Evolutionary conservation across 805 yeast genomes (phyloP), one percentile per base, ranked within the genome.

Genomic region (Schizosaccharomyces japonicus): DNA sequence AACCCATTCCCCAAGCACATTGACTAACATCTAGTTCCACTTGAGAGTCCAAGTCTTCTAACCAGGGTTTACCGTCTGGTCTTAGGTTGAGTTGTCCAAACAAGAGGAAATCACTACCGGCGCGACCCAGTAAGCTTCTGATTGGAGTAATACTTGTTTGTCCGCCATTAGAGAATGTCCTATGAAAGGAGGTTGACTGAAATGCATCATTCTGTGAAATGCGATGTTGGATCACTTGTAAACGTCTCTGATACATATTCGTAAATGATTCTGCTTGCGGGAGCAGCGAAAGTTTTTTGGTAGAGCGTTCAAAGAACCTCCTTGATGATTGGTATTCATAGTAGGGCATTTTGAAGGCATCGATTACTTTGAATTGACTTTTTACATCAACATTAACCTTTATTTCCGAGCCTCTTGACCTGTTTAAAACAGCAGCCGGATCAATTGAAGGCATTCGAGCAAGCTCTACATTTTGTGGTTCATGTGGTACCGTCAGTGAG

Each of bases 51-150:
- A 77, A 71, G 59, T 90, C 99, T 56, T 84, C 93, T 27, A 92
- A 58, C 44, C 72, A 72, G 72, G 73, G 78, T n/a, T 69, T 64
- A 1, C 87, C 94, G 47, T 69, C 72, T 8, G 72, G 65, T 48
- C 75, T 75, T 50, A 68, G 67, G 2, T 76, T 67, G 8, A 90
- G 60, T 49, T 84, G 63, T 0, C 98, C 99, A 55, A 85, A 74
- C 2, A 90, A 58, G 5, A 80, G 63, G 57, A 90, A 90, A 49
- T 73, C 68, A 48, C 72, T 67, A 3, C 87, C 87, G 55, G 79
- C 80, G 48, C 94, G 65, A 28, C 98, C 99, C 27, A 90, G 59
- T 50, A 90, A 64, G 59, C 85, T 85, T 56, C 85, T 85, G 48
- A 90, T 75, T 34, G 74, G 66, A 0, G 94, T 80, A 42, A 87